Evolutionary conservation across 2,329 filamentous ascomycete species (phyloP).

Genomic region (Alternaria sp.): DNA sequence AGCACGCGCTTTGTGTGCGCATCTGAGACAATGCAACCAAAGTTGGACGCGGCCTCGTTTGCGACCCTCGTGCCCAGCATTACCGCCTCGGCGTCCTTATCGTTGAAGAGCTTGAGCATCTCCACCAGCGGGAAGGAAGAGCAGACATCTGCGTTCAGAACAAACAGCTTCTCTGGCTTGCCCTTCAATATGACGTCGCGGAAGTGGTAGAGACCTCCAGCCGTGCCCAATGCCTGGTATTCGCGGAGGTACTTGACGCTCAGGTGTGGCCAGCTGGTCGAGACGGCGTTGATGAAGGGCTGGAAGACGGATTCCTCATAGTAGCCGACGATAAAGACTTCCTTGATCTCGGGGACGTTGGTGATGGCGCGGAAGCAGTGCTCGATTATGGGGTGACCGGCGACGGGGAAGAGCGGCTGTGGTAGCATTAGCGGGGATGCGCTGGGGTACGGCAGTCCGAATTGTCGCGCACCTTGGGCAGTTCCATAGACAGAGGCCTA

Average conservation of each 20-base stretch:
- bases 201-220: conserved; percentile 98
- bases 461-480: conserved; percentile 78
- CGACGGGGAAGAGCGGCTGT: conserved; percentile 96
- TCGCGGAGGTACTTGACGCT: conserved; percentile 95
- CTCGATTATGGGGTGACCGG: conserved; percentile 97
- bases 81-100: conserved; percentile 95
- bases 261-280: conserved; percentile 84
- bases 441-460: conserved; percentile 12
- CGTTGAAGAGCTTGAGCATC: conserved; percentile 93
- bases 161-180: conserved; percentile 92
- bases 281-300: conserved; percentile 95
- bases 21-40: conserved; percentile 97
- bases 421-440: conserved; percentile 29
- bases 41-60: conserved; percentile 93
- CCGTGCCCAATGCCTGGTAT: conserved; percentile 95
- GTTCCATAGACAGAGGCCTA: conserved; percentile 90
- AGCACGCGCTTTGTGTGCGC: conserved; percentile 92
- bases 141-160: conserved; percentile 98
- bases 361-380: conserved; percentile 93
- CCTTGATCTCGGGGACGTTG: conserved; percentile 90
- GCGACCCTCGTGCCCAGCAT: conserved; percentile 92
- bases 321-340: conserved; percentile 98
- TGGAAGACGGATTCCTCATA: conserved; percentile 97
- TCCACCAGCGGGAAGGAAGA: conserved; percentile 96
- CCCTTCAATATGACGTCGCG: conserved; percentile 98